A percentile compares a stretch with the other conserved stretches of the same genome.
Conservation (phyloP, 1,139 yeast genomes). For the Magnusiomyces sp. region DNA sequence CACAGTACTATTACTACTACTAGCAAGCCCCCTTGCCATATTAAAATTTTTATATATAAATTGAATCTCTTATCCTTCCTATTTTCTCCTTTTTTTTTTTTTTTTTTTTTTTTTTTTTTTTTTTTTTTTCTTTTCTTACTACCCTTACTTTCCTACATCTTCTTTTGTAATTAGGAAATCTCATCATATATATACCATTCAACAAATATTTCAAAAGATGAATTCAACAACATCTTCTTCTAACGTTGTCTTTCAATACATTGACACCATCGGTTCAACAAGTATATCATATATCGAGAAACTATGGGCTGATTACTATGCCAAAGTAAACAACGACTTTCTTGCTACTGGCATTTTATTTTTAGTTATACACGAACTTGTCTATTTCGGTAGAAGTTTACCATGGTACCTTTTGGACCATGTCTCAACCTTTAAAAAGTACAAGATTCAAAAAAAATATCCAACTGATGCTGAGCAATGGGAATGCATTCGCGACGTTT, state of each 20-base stretch:
- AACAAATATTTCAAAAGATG: too few species aligned
- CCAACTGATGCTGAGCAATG: conserved; percentile 71
- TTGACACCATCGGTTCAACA: conserved; percentile 5
- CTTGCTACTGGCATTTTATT: conserved; percentile 78
- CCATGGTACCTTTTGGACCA: conserved; percentile 80
- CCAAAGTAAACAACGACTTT: conserved; percentile 62
- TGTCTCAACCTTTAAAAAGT: conserved; percentile 65
- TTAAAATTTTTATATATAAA: too few species aligned
- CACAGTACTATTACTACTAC: too few species aligned
- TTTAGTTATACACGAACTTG: conserved; percentile 63
- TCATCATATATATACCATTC: too few species aligned
- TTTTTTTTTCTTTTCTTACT: too few species aligned
- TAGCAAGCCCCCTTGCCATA: too few species aligned
- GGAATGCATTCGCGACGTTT: conserved; percentile 80
- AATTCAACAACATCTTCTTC: conserved; percentile 6
- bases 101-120: too few species aligned
- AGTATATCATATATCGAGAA: conserved; percentile 42
- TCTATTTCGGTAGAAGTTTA: conserved; percentile 75
- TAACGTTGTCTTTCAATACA: neutral
- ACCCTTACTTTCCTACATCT: too few species aligned
- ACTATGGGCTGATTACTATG: conserved; percentile 74
- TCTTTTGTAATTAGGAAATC: too few species aligned
- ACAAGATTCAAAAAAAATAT: conserved; percentile 75
- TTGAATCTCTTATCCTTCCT: too few species aligned
- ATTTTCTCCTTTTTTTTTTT: too few species aligned